Evolutionary conservation across 345 rosid genomes (phyloP), one percentile per base, ranked within the genome.

Genomic region (Heritiera littoralis): DNA sequence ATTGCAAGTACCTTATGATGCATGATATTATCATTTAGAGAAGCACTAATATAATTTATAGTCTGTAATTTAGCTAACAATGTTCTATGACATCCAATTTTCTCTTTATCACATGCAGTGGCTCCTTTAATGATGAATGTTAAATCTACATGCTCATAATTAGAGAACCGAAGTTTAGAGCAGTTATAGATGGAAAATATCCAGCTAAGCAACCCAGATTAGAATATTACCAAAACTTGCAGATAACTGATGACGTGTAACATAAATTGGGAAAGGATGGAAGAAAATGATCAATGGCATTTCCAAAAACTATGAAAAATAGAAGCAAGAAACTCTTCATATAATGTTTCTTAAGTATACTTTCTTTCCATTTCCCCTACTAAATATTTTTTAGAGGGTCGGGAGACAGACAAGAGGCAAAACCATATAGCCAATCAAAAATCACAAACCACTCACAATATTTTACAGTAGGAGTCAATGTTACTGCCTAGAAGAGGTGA

Each of bases 391-490:
- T 65, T 51, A 79, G 68, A 48, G 61, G 60, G 43, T 15, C 6
- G n/a, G 67, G 59, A 28, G 74, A 76, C 66, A 61, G 79, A 65
- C 61, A 80, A 72, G 61, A 74, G 40, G 52, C 77, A 38, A 35
- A 35, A 35, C 77, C 73, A 59, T 55, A 75, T 56, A 18, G 17
- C 51, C 82, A 77, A 82, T 58, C 82, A 54, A 77, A 85, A 77
- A 83, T 61, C 66, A 72, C 68, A 79, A 77, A 77, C 67, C 68
- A 79, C 79, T 79, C 84, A n/a, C 67, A 28, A 46, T 74, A 83
- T 77, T 58, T 77, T 82, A 83, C 81, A 83, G 20, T 38, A 56
- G 67, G 54, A 40, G 54, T 71, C 73, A 80, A 45, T 11, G 32
- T n/a, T 58, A 41, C 7, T 6, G 79, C 67, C 85, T 77, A 58